Evolutionary conservation across 1,284 basidiomycete species (phyloP).

Genomic region (Trichosporon sp.): DNA sequence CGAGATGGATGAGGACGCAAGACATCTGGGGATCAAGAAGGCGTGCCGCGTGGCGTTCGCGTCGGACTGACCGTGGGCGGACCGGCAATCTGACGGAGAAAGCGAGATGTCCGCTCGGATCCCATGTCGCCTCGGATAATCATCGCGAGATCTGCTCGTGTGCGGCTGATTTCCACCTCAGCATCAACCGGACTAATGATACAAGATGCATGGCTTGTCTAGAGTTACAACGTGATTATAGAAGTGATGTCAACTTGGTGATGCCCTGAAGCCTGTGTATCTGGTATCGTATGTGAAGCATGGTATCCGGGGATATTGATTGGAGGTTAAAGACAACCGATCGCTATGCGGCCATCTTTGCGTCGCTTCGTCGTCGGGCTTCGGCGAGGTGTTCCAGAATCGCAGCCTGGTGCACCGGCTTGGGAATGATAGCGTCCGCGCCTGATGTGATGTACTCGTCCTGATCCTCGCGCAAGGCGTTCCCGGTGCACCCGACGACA

Average conservation of each 20-base stretch:
- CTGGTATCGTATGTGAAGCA: neutral
- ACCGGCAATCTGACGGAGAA: neutral
- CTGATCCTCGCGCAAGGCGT: constrained; percentile 59
- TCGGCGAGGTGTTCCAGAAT: constrained; percentile 36
- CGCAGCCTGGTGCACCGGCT: constrained; percentile 42
- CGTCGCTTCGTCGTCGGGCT: constrained; percentile 24
- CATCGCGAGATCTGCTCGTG: neutral
- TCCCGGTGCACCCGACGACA: constrained; percentile 63
- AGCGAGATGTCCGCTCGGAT: neutral
- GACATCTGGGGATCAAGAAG: neutral
- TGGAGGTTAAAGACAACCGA: neutral
- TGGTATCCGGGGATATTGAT: neutral
- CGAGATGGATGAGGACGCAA: neutral
- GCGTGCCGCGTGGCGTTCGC: constrained; percentile 1
- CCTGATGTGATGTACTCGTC: constrained; percentile 71
- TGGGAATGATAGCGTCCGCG: constrained; percentile 53
- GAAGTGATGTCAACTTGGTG: neutral
- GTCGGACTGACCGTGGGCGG: neutral
- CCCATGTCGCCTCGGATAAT: neutral
- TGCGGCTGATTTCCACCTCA: no score
- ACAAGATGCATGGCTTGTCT: neutral
- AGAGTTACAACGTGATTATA: neutral
- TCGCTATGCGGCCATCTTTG: neutral
- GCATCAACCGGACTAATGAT: neutral
- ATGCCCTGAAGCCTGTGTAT: neutral